phyloP scores from a whole-genome alignment of 108 stramenopile genomes.

The Conticribra guillardii region DNA sequence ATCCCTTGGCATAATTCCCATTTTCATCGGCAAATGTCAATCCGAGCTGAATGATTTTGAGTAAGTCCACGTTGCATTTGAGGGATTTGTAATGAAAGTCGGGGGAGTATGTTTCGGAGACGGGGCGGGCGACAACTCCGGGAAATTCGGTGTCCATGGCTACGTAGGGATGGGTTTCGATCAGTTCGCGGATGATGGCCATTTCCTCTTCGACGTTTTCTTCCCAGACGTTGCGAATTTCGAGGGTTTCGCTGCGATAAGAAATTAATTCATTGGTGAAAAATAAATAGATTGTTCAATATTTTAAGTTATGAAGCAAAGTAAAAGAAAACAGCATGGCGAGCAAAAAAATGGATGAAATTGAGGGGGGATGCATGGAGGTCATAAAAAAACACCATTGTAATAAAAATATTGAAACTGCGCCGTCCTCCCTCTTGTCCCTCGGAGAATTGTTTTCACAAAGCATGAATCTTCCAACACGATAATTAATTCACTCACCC shows the following conservation, averaged over 20 bases:
- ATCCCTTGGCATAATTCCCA: slow-evolving; percentile 90
- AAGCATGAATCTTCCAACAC: background rate
- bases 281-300: background rate
- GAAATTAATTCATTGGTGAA: slow-evolving; percentile 3
- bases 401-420: too few species aligned
- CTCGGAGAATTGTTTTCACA: too few species aligned
- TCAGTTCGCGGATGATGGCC: slow-evolving; percentile 90
- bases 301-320: background rate
- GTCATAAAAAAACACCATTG: too few species aligned
- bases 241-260: slow-evolving; percentile 65
- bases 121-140: slow-evolving; percentile 98
- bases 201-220: slow-evolving; percentile 95
- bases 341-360: too few species aligned
- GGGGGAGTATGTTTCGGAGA: slow-evolving; percentile 87
- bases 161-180: slow-evolving; percentile 95
- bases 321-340: background rate
- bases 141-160: slow-evolving; percentile 99
- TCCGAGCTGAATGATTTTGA: slow-evolving; percentile 98
- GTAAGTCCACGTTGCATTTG: slow-evolving; percentile 97
- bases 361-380: too few species aligned
- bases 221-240: slow-evolving; percentile 94
- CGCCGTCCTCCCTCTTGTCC: too few species aligned
- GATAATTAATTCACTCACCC: slow-evolving; percentile 22
- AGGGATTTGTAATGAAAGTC: slow-evolving; percentile 98
- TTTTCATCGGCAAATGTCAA: slow-evolving; percentile 92